phyloP scores from a whole-genome alignment of 176 grass and related monocot species.

The Lolium multiflorum region DNA sequence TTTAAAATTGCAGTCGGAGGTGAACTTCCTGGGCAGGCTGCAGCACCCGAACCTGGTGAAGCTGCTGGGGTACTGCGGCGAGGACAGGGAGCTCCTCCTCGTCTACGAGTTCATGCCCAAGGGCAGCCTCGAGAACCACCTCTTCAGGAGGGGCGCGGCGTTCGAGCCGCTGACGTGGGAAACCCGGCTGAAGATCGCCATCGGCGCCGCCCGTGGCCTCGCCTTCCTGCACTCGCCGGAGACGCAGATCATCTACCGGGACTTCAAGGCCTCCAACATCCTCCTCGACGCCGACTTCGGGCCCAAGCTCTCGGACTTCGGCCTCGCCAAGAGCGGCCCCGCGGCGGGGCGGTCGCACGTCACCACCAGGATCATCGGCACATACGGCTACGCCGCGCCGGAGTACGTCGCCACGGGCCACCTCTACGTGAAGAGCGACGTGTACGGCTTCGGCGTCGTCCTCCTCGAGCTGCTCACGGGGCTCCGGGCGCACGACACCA shows the following conservation, averaged over 20 bases:
- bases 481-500: slow-evolving; percentile 72
- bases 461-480: slow-evolving; percentile 83
- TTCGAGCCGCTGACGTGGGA: slow-evolving; percentile 58
- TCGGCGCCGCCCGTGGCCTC: slow-evolving; percentile 64
- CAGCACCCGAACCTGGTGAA: slow-evolving; percentile 89
- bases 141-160: slow-evolving; percentile 54
- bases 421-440: slow-evolving; percentile 89
- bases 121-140: slow-evolving; percentile 91
- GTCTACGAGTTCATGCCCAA: slow-evolving; percentile 95
- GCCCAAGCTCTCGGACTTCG: slow-evolving; percentile 89
- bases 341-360: slow-evolving; percentile 68
- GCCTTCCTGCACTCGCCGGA: slow-evolving; percentile 77
- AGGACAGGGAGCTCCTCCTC: slow-evolving; percentile 83
- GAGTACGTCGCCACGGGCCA: slow-evolving; percentile 92
- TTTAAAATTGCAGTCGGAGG: slow-evolving; percentile 66
- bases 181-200: slow-evolving; percentile 69
- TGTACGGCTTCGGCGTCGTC: slow-evolving; percentile 84
- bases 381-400: slow-evolving; percentile 92
- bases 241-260: slow-evolving; percentile 77
- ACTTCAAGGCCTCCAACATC: slow-evolving; percentile 89
- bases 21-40: slow-evolving; percentile 81
- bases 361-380: slow-evolving; percentile 80
- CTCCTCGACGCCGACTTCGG: slow-evolving; percentile 78
- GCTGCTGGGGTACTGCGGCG: slow-evolving; percentile 89
- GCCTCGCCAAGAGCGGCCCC: slow-evolving; percentile 89